A percentile compares a stretch with the other conserved stretches of the same genome.
These are phyloP conservation scores for Eimeria praecox DNA, from an alignment of 169 alveolate species.

Conservation along the genomic window DNA sequence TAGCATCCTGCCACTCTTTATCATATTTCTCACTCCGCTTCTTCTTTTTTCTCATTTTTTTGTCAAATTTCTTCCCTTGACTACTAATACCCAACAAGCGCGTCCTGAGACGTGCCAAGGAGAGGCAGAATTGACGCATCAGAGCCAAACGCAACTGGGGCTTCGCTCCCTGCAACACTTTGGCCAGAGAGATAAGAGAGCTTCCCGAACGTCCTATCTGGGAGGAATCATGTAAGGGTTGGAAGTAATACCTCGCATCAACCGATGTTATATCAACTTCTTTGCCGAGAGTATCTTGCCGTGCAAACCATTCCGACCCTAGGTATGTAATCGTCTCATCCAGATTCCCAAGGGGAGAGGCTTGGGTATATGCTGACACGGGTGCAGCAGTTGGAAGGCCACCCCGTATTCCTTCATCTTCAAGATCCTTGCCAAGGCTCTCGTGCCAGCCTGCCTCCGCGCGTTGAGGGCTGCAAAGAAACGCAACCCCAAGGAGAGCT, in stretches of 20 bases:
- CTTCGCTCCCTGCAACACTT: neutral
- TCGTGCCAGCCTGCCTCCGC: constrained; percentile 42
- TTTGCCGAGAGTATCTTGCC: neutral
- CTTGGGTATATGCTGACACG: neutral
- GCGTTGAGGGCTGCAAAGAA: neutral
- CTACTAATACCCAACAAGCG: neutral
- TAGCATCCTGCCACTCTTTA: neutral
- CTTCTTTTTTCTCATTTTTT: neutral
- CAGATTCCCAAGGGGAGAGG: neutral
- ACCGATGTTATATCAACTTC: neutral
- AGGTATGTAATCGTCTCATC: constrained; percentile 4
- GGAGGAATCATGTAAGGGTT: neutral
- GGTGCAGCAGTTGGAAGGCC: neutral
- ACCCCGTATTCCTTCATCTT: neutral
- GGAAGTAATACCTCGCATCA: neutral
- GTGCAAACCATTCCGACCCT: neutral
- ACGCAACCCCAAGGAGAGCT: neutral
- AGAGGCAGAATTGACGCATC: constrained; percentile 17
- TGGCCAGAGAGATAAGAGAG: neutral
- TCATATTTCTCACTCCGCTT: neutral
- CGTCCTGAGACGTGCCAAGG: constrained; percentile 25
- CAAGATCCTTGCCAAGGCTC: neutral
- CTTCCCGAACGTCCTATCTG: neutral
- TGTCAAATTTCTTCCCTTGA: neutral
- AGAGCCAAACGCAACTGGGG: constrained; percentile 8